Base-by-base conservation (phyloP, 2,329 filamentous ascomycete species). In the Penicillium sp. region DNA sequence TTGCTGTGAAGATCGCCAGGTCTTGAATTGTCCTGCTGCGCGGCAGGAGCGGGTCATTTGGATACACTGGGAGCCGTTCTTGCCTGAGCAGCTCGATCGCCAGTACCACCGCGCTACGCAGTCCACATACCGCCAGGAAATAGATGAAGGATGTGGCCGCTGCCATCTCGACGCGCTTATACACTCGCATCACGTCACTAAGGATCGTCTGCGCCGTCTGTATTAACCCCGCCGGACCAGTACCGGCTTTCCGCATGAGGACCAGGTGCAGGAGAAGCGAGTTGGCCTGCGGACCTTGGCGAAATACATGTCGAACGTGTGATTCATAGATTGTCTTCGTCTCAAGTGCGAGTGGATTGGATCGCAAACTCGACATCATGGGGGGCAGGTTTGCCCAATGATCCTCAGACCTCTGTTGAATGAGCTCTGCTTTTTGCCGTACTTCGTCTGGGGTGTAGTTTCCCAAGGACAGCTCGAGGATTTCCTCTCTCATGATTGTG, bases 261-360 rank as follows among this genome's bases (percentile, higher is more conserved):
- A 51, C 49, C 5, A 17, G 49, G 20, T 51, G 49, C 28, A 51
- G 52, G 4, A 54, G 39, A 34, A 54, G 52, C 6, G 38, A 54
- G 5, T 54, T 54, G 4, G 39, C 52, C 15, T 54, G 52, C 39
- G 52, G 52, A 10, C 38, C 52, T 45, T 54, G 52, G 15, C 52
- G 39, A 45, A 54, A 54, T n/a, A 45, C 39, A 35, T 54, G 37
- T 5, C 10, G 52, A 35, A 54, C 8, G 39, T 54, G 39, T 45
- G 35, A n/a, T 4, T 45, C 49, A 12, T 14, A 6, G 14, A 51
- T 35, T 1, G 5, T 51, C 22, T 51, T 17, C 1, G 10, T 22
- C 17, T 51, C 35, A 11, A 51, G n/a, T 7, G 5, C 35, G 37
- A 20, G 15, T 51, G 17, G 7, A 4, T 20, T 3, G 10, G 7